Percentiles rank a stretch among this genome's conserved stretches.
Conservation (phyloP, 441 rosid genomes). For the Bruguiera hainesii region DNA sequence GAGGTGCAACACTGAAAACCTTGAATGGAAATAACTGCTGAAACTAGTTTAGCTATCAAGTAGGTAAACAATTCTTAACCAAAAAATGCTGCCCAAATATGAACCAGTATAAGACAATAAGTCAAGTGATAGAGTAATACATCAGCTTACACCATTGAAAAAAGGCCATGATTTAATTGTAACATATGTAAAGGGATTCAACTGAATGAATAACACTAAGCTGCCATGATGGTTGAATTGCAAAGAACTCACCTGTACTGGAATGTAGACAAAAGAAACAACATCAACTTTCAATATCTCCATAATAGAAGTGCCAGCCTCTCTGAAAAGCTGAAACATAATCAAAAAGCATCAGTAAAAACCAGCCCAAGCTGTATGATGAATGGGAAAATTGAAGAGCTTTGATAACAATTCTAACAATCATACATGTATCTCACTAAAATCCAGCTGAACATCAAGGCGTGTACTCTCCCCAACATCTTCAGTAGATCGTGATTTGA, state of each 20-base stretch:
- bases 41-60: too few species aligned
- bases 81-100: slow-evolving; percentile 13
- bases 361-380: slow-evolving; percentile 17
- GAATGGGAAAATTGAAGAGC: slow-evolving; percentile 23
- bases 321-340: slow-evolving; percentile 81
- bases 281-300: slow-evolving; percentile 91
- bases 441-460: slow-evolving; percentile 84
- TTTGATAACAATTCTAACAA: slow-evolving; percentile 23
- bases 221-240: slow-evolving; percentile 17
- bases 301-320: slow-evolving; percentile 70
- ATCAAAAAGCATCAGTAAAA: slow-evolving; percentile 26
- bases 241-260: slow-evolving; percentile 61
- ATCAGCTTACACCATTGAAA: background rate
- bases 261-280: slow-evolving; percentile 73
- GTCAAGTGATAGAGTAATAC: background rate
- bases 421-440: slow-evolving; percentile 95
- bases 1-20: too few species aligned
- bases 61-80: background rate
- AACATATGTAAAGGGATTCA: background rate
- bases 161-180: background rate
- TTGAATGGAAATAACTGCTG: too few species aligned
- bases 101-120: slow-evolving; percentile 13
- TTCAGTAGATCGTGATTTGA: slow-evolving; percentile 71
- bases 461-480: slow-evolving; percentile 92
- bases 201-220: slow-evolving; percentile 17